These are phyloP conservation scores for Russula sp. DNA, from an alignment of 768 basidiomycete species.

Conservation along the genomic window DNA sequence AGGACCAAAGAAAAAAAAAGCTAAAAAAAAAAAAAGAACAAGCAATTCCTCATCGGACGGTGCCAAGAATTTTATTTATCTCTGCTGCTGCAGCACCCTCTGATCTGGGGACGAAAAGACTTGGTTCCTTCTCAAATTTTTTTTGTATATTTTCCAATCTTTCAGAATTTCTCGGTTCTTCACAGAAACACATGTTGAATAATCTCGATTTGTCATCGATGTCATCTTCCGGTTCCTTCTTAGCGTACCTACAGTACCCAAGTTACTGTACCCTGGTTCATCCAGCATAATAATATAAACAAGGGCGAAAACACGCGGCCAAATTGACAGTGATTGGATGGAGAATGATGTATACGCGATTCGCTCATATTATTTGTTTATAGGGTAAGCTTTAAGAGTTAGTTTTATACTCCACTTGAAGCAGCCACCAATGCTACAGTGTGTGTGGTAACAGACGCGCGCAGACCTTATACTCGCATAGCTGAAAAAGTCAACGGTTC, in stretches of 20 bases:
- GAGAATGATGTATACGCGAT: too few species aligned
- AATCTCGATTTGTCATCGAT: not conserved
- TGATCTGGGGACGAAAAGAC: too few species aligned
- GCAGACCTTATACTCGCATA: not conserved
- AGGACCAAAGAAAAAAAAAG: not conserved
- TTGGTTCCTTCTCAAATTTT: not conserved
- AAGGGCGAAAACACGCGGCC: not conserved
- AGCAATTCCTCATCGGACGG: not conserved
- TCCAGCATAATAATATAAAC: slow-evolving; percentile 8
- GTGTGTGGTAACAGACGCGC: not conserved
- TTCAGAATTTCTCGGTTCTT: not conserved
- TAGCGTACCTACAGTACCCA: slow-evolving; percentile 12
- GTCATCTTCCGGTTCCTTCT: not conserved
- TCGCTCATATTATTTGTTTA: too few species aligned
- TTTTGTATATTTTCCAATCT: not conserved
- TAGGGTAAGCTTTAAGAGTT: too few species aligned
- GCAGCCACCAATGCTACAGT: not conserved
- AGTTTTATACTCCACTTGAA: not conserved
- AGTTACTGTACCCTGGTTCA: not conserved
- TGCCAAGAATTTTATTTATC: not conserved
- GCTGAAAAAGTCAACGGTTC: not conserved
- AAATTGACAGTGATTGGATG: not conserved
- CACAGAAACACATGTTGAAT: not conserved
- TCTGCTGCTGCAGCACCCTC: too few species aligned
- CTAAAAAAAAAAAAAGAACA: too few species aligned